Evolutionary conservation across 352 stramenopile species (phyloP).

Genomic region (Phytopythium chamaehyphon): DNA sequence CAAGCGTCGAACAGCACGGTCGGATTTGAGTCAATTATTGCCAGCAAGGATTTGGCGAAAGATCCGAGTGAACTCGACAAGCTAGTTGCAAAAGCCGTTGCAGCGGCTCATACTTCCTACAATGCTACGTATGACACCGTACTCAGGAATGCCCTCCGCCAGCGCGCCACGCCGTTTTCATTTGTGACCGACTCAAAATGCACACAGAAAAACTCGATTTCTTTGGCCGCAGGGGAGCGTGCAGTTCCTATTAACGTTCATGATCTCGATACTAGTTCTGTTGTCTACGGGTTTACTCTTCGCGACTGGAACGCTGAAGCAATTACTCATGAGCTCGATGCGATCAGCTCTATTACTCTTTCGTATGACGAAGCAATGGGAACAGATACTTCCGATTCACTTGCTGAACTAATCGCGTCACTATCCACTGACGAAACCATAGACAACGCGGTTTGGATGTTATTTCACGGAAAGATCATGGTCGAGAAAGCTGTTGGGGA

Average conservation of each 20-base stretch:
- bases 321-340: conserved; percentile 7
- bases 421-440: conserved; percentile 12
- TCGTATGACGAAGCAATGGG: conserved; percentile 3
- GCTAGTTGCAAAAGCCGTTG: conserved; percentile 6
- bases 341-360: conserved; percentile 10
- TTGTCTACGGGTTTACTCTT: conserved; percentile 40
- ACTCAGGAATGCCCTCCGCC: conserved; percentile 34
- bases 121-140: conserved; percentile 29
- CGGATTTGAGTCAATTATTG: conserved; percentile 43
- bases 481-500: conserved; percentile 34
- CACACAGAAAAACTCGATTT: conserved; percentile 18
- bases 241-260: conserved; percentile 30
- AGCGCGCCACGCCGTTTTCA: conserved; percentile 22
- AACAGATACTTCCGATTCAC: background rate
- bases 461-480: conserved; percentile 38
- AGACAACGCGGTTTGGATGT: conserved; percentile 20
- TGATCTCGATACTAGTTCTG: conserved; percentile 32
- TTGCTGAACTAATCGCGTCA: background rate
- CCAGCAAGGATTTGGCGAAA: conserved; percentile 31
- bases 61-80: conserved; percentile 29
- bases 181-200: conserved; percentile 29
- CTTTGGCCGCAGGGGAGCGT: conserved; percentile 15
- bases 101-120: conserved; percentile 6
- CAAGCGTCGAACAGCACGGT: conserved; percentile 45
- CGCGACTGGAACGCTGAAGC: conserved; percentile 49